Conservation (phyloP, 192 early-diverging fungal genomes). For the Jimgerdemannia flammicorona region DNA sequence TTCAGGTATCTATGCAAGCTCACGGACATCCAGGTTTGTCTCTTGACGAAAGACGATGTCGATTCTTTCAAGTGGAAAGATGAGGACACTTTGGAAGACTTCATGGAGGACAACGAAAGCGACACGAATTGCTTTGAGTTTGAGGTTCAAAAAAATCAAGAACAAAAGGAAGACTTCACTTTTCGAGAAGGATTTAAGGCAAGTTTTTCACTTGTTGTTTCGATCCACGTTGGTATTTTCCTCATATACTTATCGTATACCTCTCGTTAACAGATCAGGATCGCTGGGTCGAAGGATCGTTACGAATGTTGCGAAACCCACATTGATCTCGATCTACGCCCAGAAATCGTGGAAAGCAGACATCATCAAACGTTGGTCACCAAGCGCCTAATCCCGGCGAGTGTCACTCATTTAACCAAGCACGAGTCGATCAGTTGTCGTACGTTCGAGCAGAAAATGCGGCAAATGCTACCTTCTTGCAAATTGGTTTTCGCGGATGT, state of each 20-base stretch:
- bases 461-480: background rate
- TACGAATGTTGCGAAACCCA: no score
- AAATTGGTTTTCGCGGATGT: background rate
- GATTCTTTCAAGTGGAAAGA: background rate
- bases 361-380: background rate
- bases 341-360: background rate
- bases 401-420: background rate
- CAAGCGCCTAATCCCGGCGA: background rate
- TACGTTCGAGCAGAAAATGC: background rate
- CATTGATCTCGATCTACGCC: background rate
- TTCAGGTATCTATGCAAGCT: background rate
- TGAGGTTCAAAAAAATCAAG: background rate
- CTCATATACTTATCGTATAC: background rate
- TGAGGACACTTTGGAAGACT: background rate
- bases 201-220: background rate
- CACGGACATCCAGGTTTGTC: background rate
- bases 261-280: background rate
- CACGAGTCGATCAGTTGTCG: background rate
- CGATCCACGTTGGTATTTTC: background rate
- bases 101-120: background rate
- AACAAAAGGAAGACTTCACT: background rate
- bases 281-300: background rate
- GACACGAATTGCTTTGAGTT: background rate
- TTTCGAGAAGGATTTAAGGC: background rate
- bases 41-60: background rate